A percentile compares a stretch with the other conserved stretches of the same genome.
These are phyloP conservation scores for Paecilomyces sp. DNA, from an alignment of 2,329 filamentous ascomycete species.

Conservation along the genomic window DNA sequence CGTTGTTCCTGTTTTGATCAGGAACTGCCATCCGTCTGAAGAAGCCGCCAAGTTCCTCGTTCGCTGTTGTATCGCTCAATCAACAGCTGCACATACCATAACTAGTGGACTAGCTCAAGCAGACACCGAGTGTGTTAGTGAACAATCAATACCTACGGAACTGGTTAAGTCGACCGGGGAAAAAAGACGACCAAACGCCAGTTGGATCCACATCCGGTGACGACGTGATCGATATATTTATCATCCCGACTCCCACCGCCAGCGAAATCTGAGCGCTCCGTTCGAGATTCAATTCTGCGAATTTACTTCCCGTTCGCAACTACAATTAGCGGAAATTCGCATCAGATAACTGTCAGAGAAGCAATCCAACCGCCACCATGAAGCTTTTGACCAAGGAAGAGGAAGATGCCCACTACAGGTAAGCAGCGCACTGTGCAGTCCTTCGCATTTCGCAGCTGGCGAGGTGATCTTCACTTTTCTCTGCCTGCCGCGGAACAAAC, in stretches of 20 bases:
- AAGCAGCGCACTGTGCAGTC: slow-evolving; percentile 13
- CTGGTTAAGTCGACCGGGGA: background rate
- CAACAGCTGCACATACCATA: background rate
- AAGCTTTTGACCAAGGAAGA: slow-evolving; percentile 95
- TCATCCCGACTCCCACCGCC: background rate
- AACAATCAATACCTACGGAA: background rate
- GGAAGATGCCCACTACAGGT: slow-evolving; percentile 77
- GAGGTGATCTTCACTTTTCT: background rate
- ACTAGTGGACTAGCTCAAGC: background rate
- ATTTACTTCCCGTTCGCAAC: background rate
- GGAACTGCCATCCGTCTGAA: background rate
- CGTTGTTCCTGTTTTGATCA: background rate
- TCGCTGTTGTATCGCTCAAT: background rate
- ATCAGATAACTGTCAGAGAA: background rate
- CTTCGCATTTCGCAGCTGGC: background rate
- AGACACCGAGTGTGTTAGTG: background rate
- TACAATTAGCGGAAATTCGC: too few relatives aligned
- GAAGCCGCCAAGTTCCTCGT: background rate
- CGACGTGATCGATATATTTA: background rate
- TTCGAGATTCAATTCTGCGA: background rate
- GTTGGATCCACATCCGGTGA: background rate
- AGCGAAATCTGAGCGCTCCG: background rate
- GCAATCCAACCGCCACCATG: slow-evolving; percentile 52
- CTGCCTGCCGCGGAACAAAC: background rate
- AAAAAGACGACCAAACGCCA: background rate